These are phyloP conservation scores for Evernia prunastri DNA, from an alignment of 495 filamentous ascomycete species.

Conservation along the genomic window DNA sequence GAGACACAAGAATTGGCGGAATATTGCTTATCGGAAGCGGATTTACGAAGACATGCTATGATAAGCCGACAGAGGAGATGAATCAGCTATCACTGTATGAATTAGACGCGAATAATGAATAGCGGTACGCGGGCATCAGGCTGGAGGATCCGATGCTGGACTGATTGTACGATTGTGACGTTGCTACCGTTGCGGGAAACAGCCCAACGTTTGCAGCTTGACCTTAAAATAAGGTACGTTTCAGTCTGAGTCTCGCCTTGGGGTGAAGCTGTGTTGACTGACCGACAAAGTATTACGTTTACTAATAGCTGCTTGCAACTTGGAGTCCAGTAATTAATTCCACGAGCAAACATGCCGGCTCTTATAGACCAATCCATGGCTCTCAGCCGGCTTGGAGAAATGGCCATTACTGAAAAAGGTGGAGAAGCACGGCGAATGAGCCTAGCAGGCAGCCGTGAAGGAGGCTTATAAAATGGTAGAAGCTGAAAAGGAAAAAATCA, in stretches of 20 bases:
- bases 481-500: no score
- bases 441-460: no score
- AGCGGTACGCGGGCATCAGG: slow-evolving; percentile 50
- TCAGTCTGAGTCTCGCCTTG: not conserved
- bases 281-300: slow-evolving; percentile 14
- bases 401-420: no score
- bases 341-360: no score
- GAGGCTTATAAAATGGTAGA: no score
- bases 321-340: no score
- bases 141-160: slow-evolving; percentile 53
- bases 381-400: no score
- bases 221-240: slow-evolving; percentile 40
- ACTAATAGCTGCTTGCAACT: slow-evolving; percentile 45
- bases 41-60: slow-evolving; percentile 52
- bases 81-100: slow-evolving; percentile 33
- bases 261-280: not conserved
- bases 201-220: slow-evolving; percentile 58
- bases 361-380: no score
- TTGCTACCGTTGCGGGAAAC: slow-evolving; percentile 56
- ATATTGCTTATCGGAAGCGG: slow-evolving; percentile 64
- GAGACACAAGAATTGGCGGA: slow-evolving; percentile 52
- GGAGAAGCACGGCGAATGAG: no score
- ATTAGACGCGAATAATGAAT: slow-evolving; percentile 34
- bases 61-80: slow-evolving; percentile 35
- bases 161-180: slow-evolving; percentile 43